These are phyloP conservation scores for Auriscalpium orientale DNA, from an alignment of 768 basidiomycete genomes.

Conservation along the genomic window DNA sequence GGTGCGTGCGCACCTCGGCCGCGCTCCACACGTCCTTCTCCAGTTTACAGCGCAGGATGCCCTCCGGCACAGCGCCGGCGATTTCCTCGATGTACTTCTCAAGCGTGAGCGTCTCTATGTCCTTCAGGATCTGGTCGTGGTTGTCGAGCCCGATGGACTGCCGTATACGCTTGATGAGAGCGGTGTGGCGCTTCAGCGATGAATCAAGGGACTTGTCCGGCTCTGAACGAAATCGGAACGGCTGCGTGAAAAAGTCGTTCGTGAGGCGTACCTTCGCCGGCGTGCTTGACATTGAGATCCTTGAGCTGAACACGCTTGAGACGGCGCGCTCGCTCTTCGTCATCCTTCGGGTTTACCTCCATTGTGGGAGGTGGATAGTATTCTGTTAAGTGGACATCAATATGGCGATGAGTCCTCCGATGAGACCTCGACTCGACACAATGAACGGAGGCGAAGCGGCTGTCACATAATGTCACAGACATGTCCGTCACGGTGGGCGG, in stretches of 20 bases:
- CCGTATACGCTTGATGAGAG: slow-evolving; percentile 87
- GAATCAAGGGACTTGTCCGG: slow-evolving; percentile 73
- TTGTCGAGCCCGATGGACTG: slow-evolving; percentile 80
- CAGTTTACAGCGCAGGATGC: slow-evolving; percentile 78
- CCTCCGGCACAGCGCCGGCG: slow-evolving; percentile 80
- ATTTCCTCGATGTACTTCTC: slow-evolving; percentile 98
- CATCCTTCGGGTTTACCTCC: slow-evolving; percentile 24
- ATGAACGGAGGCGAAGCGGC: too few relatives aligned
- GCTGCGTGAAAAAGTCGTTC: not conserved
- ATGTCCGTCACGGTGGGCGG: too few relatives aligned
- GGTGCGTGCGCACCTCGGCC: slow-evolving; percentile 60
- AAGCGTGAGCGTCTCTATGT: slow-evolving; percentile 81
- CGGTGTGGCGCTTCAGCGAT: slow-evolving; percentile 92
- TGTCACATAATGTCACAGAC: too few relatives aligned
- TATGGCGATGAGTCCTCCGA: too few relatives aligned
- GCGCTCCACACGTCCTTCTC: slow-evolving; percentile 90
- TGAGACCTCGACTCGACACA: too few relatives aligned
- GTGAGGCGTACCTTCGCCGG: slow-evolving; percentile 37
- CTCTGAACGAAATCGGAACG: slow-evolving; percentile 34
- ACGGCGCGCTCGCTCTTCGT: slow-evolving; percentile 46
- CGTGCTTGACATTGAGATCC: slow-evolving; percentile 43
- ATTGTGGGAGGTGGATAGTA: too few relatives aligned
- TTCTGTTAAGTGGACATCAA: too few relatives aligned
- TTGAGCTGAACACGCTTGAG: slow-evolving; percentile 53
- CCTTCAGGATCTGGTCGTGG: slow-evolving; percentile 83